Base-by-base conservation (phyloP, 768 basidiomycete genomes). In the Suillus subaureus region DNA sequence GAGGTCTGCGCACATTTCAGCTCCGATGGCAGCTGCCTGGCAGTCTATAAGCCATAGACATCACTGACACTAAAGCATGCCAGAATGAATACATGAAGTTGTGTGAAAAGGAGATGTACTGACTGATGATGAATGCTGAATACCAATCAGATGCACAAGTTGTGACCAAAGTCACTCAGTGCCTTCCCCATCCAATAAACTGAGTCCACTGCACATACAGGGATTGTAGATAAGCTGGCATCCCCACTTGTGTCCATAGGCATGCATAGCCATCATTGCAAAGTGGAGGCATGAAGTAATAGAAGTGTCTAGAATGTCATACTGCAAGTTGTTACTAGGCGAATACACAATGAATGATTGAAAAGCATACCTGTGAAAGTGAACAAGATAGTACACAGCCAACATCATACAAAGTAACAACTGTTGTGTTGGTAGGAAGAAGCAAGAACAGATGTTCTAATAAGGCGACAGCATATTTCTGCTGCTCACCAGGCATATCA, bases 201-300 rank as follows among this genome's bases (percentile, higher is more conserved):
- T 61, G 2, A 66, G 33, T n/a, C 68, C 66, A 13, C n/a, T 13
- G 12, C 33, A 13, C 26, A 69, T 33, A 12, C 63, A 68, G 1
- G 80, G 79, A 61, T 79, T 77, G 61, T 72, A 75, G 3, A 55
- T n/a, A 12, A 68, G 61, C 39, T 68, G 67, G 43, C 67, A 65
- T 26, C 75, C 66, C 79, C 77, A 81, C 54, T 79, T 72, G 56
- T 81, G 80, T 21, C 74, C 77, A 65, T 79, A 81, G 0, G 78
- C 78, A 66, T 83, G 81, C 75, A 82, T 77, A 0, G 76, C 79
- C 11, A 74, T 76, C 0, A 77, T 79, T 1, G 72, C 74, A 42
- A 79, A 79, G 1, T 47, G n/a, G 11, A 82, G 8, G 0, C 77
- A 69, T 3, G 61, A 49, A 47, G 45, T 1, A 47, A 35, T 75